Conservation (phyloP, 352 stramenopile genomes). For the Phytophthora megakarya region DNA sequence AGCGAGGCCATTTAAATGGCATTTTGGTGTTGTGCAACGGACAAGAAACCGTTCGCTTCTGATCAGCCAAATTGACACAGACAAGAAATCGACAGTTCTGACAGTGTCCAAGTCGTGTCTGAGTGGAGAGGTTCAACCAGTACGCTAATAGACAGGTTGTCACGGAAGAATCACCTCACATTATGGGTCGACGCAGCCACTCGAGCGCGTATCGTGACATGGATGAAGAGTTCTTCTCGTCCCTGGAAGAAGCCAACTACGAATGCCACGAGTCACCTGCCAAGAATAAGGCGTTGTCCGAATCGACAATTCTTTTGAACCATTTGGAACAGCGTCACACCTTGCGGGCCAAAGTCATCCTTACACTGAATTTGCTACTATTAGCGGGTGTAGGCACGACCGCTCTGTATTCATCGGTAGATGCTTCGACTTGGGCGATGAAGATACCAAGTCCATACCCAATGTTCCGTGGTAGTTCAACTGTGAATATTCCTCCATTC, state of each 20-base stretch:
- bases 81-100: background rate
- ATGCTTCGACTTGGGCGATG: conserved; percentile 8
- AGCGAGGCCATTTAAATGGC: too few relatives aligned
- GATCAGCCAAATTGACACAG: conserved; percentile 6
- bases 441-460: conserved; percentile 1
- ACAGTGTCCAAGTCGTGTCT: background rate
- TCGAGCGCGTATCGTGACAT: conserved; percentile 35
- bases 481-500: background rate
- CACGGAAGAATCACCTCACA: conserved; percentile 18
- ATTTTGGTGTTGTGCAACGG: too few relatives aligned
- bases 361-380: conserved; percentile 22
- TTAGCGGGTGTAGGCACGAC: conserved; percentile 18
- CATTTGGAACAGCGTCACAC: conserved; percentile 25
- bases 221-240: conserved; percentile 40
- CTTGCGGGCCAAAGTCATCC: conserved; percentile 26
- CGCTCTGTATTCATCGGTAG: conserved; percentile 20
- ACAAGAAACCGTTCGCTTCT: conserved; percentile 11
- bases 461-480: conserved; percentile 19
- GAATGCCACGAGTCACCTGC: conserved; percentile 32
- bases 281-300: conserved; percentile 21
- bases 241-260: conserved; percentile 31
- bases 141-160: conserved; percentile 7
- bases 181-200: conserved; percentile 15
- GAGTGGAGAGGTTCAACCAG: background rate
- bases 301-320: conserved; percentile 34